Evolutionary conservation across 352 stramenopile genomes (phyloP).

Genomic region (Phytophthora pseudosyringae): DNA sequence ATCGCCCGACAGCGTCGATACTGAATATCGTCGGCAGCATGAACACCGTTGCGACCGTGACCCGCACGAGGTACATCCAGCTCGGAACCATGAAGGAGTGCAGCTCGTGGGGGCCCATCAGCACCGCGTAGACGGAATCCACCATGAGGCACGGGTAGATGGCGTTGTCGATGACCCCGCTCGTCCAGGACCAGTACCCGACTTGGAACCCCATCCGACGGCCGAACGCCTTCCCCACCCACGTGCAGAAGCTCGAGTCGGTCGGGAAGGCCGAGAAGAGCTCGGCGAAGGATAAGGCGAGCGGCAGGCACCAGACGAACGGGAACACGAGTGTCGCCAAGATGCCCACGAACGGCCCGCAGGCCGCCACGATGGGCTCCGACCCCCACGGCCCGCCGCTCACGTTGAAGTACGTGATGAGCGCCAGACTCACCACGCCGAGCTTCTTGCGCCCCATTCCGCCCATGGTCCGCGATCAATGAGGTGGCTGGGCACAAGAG

Average conservation of each 20-base stretch:
- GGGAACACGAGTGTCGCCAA: conserved; percentile 67
- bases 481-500: background rate
- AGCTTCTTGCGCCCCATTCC: conserved; percentile 57
- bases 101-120: conserved; percentile 33
- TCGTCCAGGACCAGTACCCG: conserved; percentile 86
- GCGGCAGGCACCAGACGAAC: conserved; percentile 70
- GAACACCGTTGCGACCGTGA: conserved; percentile 53
- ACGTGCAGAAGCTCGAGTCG: conserved; percentile 78
- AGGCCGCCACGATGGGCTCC: conserved; percentile 92
- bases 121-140: conserved; percentile 61
- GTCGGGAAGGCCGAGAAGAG: conserved; percentile 75
- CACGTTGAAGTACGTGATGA: conserved; percentile 93
- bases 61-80: conserved; percentile 62
- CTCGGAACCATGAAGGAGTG: conserved; percentile 49
- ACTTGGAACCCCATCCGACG: conserved; percentile 84
- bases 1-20: conserved; percentile 90
- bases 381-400: conserved; percentile 94
- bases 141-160: conserved; percentile 85
- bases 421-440: conserved; percentile 65
- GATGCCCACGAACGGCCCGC: conserved; percentile 80
- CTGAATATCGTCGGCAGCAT: conserved; percentile 77
- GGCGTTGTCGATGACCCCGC: conserved; percentile 81
- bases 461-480: conserved; percentile 13
- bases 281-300: conserved; percentile 75
- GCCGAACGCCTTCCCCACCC: conserved; percentile 78